Percentiles rank a stretch among this genome's conserved stretches.
phyloP scores from a whole-genome alignment of 2,329 filamentous ascomycete genomes.

The Didymella segeticola region DNA sequence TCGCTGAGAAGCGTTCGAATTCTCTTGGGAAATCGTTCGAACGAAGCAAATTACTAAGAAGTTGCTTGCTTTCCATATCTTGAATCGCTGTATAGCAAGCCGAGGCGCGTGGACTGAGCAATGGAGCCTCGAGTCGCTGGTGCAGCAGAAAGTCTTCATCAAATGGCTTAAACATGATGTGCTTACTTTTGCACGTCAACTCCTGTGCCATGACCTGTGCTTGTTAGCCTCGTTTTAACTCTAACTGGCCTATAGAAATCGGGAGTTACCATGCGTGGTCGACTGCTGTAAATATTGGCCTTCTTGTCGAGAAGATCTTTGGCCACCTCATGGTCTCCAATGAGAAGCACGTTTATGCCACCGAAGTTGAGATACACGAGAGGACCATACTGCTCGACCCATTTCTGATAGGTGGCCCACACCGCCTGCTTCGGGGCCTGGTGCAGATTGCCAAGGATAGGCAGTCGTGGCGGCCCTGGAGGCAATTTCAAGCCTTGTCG shows the following conservation, averaged over 20 bases:
- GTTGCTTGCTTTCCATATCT: constrained; percentile 53
- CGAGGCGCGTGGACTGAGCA: constrained; percentile 37
- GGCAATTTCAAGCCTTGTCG: constrained; percentile 20
- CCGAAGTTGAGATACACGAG: constrained; percentile 43
- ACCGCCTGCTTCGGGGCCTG: constrained; percentile 33
- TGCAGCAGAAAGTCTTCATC: constrained; percentile 48
- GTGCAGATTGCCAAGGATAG: constrained; percentile 44
- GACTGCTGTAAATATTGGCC: constrained; percentile 57
- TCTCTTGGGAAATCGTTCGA: constrained; percentile 38
- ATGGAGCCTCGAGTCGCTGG: constrained; percentile 48
- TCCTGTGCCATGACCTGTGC: constrained; percentile 55
- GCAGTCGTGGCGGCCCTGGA: constrained; percentile 37
- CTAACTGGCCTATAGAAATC: background rate
- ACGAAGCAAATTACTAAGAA: constrained; percentile 49
- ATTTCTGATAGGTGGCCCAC: constrained; percentile 40
- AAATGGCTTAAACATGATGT: constrained; percentile 50
- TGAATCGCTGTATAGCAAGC: constrained; percentile 49
- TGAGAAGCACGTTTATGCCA: constrained; percentile 43
- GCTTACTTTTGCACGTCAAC: constrained; percentile 51
- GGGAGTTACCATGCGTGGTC: constrained; percentile 49
- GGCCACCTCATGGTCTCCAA: constrained; percentile 58
- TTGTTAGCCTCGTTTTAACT: background rate
- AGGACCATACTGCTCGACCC: constrained; percentile 46
- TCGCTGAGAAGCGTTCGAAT: constrained; percentile 49
- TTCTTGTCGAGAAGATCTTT: constrained; percentile 61